Evolutionary conservation across 108 stramenopile genomes (phyloP).

Genomic region (Skeletonema tropicum): DNA sequence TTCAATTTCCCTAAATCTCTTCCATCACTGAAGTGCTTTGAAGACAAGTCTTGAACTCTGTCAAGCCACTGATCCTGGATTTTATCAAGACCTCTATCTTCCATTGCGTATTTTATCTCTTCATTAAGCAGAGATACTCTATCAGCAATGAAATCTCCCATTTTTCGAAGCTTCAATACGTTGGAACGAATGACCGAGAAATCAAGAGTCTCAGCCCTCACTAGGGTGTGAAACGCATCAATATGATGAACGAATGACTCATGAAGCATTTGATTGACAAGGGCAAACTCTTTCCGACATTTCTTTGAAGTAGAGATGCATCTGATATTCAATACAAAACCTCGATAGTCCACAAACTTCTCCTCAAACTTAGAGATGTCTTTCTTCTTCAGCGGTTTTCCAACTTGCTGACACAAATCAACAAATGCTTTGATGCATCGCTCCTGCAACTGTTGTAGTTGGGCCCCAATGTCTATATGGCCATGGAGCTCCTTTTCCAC

Average conservation of each 20-base stretch:
- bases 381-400: slow-evolving; percentile 30
- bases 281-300: slow-evolving; percentile 30
- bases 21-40: slow-evolving; percentile 44
- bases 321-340: slow-evolving; percentile 39
- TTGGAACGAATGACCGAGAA: slow-evolving; percentile 28
- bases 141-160: slow-evolving; percentile 58
- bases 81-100: neutral
- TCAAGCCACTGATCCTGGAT: slow-evolving; percentile 43
- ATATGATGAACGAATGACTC: slow-evolving; percentile 45
- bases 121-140: slow-evolving; percentile 45
- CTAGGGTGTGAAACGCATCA: slow-evolving; percentile 2
- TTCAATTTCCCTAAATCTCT: slow-evolving; percentile 54
- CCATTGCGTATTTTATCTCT: slow-evolving; percentile 19
- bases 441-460: slow-evolving; percentile 22
- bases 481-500: slow-evolving; percentile 26
- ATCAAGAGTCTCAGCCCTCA: slow-evolving; percentile 28
- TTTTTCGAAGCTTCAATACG: slow-evolving; percentile 23
- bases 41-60: slow-evolving; percentile 38
- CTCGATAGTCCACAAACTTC: slow-evolving; percentile 50
- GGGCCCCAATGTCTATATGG: slow-evolving; percentile 34
- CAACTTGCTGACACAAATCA: slow-evolving; percentile 37
- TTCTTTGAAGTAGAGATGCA: slow-evolving; percentile 20
- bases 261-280: slow-evolving; percentile 52
- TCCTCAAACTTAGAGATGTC: slow-evolving; percentile 41
- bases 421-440: slow-evolving; percentile 19